These are phyloP conservation scores for Parietaria judaica DNA, from an alignment of 306 rosid genomes.

Conservation along the genomic window DNA sequence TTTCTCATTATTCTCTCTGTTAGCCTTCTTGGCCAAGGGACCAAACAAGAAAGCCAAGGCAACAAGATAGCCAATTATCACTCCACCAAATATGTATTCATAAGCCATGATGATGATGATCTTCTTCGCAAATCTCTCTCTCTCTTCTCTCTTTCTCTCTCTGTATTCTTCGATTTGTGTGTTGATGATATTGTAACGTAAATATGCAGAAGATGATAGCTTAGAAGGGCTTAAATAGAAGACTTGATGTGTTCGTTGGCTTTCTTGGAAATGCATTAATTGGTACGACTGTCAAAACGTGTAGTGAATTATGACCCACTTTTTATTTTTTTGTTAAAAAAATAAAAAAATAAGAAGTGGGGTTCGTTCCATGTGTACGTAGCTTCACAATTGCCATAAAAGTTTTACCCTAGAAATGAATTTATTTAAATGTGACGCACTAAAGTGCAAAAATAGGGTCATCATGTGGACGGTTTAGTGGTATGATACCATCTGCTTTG, in stretches of 20 bases:
- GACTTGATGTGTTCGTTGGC: not conserved
- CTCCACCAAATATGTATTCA: slow-evolving; percentile 29
- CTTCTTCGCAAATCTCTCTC: not conserved
- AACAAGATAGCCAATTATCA: slow-evolving; percentile 39
- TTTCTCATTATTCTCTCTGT: slow-evolving; percentile 6
- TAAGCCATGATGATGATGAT: slow-evolving; percentile 29
- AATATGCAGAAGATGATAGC: not conserved
- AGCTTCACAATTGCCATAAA: not conserved
- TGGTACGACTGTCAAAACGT: not conserved
- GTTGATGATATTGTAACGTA: not conserved
- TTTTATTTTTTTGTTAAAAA: not conserved
- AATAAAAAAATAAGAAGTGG: not conserved
- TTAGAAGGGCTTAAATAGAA: not conserved
- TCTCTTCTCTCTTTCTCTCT: not conserved
- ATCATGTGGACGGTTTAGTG: not conserved
- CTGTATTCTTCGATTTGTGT: not conserved
- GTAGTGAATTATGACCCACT: slow-evolving; percentile 1
- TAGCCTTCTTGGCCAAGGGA: slow-evolving; percentile 26
- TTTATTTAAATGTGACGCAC: not conserved
- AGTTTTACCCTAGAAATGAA: not conserved
- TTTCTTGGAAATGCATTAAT: not conserved
- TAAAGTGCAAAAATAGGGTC: not conserved
- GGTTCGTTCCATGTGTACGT: not conserved
- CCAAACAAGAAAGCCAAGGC: slow-evolving; percentile 27
- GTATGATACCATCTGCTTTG: not conserved